Conservation (phyloP, 1,284 basidiomycete genomes). For the Tilletia walkeri region DNA sequence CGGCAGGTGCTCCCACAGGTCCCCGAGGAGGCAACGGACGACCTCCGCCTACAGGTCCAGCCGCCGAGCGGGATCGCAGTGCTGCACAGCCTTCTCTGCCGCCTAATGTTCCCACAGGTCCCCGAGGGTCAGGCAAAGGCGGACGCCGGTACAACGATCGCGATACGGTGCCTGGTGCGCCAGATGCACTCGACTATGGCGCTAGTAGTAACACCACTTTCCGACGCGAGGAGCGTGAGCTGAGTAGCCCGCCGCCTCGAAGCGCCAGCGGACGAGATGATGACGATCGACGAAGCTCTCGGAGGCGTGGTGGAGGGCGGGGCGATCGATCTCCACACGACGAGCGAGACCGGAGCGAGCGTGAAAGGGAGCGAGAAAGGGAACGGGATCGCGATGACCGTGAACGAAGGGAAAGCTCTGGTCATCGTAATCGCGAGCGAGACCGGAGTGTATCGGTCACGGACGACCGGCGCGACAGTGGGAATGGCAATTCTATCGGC, state of each 20-base stretch:
- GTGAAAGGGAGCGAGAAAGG: slow-evolving; percentile 3
- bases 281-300: slow-evolving; percentile 8
- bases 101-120: slow-evolving; percentile 39
- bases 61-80: slow-evolving; percentile 18
- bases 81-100: slow-evolving; percentile 26
- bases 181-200: slow-evolving; percentile 51
- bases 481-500: too few species aligned
- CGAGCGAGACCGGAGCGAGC: slow-evolving; percentile 6
- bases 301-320: slow-evolving; percentile 55
- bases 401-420: slow-evolving; percentile 6
- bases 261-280: slow-evolving; percentile 14
- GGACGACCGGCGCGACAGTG: slow-evolving; percentile 3
- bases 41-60: slow-evolving; percentile 24
- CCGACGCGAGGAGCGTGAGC: slow-evolving; percentile 9
- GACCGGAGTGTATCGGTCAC: slow-evolving; percentile 4
- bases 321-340: slow-evolving; percentile 78
- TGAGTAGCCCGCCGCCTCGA: slow-evolving; percentile 4
- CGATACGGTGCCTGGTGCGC: slow-evolving; percentile 41
- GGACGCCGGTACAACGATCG: slow-evolving; percentile 50
- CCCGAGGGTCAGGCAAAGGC: slow-evolving; percentile 24
- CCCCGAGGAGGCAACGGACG: slow-evolving; percentile 20
- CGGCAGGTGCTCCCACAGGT: slow-evolving; percentile 15
- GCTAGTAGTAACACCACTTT: slow-evolving; percentile 17
- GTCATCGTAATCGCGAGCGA: not conserved
- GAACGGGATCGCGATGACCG: slow-evolving; percentile 11